These are phyloP conservation scores for Malassezia globosa DNA, from an alignment of 1,284 basidiomycete species.

Conservation along the genomic window DNA sequence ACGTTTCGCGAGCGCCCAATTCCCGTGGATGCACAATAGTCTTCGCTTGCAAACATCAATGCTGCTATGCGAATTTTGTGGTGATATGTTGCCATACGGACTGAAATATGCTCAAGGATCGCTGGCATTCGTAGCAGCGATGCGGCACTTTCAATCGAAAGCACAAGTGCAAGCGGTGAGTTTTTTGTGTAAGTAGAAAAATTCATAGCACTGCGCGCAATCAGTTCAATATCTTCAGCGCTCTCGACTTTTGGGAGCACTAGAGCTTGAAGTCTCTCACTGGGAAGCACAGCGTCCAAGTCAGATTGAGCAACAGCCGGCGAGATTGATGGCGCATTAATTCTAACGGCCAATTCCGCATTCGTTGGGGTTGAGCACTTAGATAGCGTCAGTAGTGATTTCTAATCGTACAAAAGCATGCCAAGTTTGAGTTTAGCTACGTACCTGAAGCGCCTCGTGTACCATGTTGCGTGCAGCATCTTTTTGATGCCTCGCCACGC, in stretches of 20 bases:
- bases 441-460: constrained; percentile 31
- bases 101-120: constrained; percentile 21
- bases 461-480: constrained; percentile 34
- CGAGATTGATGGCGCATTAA: constrained; percentile 36
- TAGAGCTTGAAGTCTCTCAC: constrained; percentile 21
- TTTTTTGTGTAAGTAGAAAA: constrained; percentile 1
- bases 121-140: constrained; percentile 28
- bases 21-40: constrained; percentile 66
- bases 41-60: constrained; percentile 41
- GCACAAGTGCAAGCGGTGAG: constrained; percentile 23
- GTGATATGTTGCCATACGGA: not conserved
- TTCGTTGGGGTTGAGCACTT: constrained; percentile 9
- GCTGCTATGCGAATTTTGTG: constrained; percentile 21
- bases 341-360: constrained; percentile 38
- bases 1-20: constrained; percentile 67
- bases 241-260: constrained; percentile 42
- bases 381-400: too few species aligned
- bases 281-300: constrained; percentile 35
- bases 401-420: too few species aligned
- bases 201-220: constrained; percentile 15
- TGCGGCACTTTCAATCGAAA: constrained; percentile 38
- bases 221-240: constrained; percentile 25
- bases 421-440: constrained; percentile 8
- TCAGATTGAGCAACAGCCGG: constrained; percentile 25
- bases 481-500: constrained; percentile 39